Percentiles rank a stretch among this genome's conserved stretches.
phyloP scores from a whole-genome alignment of 108 stramenopile species.

The Stephanodiscus triporus region DNA sequence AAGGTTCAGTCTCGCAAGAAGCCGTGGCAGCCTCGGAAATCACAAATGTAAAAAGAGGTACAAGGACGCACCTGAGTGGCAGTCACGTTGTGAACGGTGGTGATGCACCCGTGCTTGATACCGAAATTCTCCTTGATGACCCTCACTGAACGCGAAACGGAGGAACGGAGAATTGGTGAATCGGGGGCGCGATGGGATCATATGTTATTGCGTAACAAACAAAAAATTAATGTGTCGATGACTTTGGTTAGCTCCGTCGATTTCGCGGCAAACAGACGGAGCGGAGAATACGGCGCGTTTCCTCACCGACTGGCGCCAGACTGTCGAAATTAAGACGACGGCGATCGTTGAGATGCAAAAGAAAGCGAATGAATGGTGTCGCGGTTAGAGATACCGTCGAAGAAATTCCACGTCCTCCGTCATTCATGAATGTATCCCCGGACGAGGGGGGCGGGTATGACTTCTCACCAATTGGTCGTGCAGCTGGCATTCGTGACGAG shows the following conservation, averaged over 20 bases:
- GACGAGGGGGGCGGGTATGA: too few relatives aligned
- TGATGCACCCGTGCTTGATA: slow-evolving; percentile 93
- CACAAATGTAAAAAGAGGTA: not conserved
- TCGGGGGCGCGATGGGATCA: too few relatives aligned
- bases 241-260: not conserved
- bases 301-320: not conserved
- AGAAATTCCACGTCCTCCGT: too few relatives aligned
- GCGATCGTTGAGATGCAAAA: too few relatives aligned
- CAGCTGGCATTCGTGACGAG: slow-evolving; percentile 94
- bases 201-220: too few relatives aligned
- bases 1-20: not conserved
- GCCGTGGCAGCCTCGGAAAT: not conserved
- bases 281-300: not conserved
- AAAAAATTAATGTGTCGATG: too few relatives aligned
- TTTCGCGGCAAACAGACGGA: too few relatives aligned
- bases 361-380: not conserved
- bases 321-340: too few relatives aligned
- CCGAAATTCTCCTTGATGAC: slow-evolving; percentile 92
- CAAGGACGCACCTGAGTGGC: slow-evolving; percentile 71
- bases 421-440: too few relatives aligned
- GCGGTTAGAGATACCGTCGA: not conserved
- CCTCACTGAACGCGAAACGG: slow-evolving; percentile 87
- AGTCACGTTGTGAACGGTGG: slow-evolving; percentile 94
- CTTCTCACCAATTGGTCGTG: slow-evolving; percentile 92
- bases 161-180: too few relatives aligned